A percentile compares a stretch with the other conserved stretches of the same genome.
phyloP scores from a whole-genome alignment of 1,139 yeast species.

The Yamadazyma siamensis region DNA sequence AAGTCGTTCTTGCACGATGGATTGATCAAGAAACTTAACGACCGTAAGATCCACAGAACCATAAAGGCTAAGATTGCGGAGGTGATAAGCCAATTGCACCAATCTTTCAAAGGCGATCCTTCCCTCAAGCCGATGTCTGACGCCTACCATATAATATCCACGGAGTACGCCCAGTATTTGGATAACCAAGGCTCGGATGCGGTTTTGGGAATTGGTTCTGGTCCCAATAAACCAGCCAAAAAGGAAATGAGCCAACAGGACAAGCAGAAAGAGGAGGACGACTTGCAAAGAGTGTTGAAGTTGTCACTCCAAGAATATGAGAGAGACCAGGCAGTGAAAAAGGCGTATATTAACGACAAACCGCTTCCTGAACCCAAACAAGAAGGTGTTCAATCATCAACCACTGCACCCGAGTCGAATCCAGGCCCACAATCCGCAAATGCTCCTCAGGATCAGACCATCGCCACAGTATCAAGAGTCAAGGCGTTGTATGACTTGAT shows the following conservation, averaged over 20 bases:
- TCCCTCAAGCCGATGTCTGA: slow-evolving; percentile 68
- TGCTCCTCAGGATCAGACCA: slow-evolving; percentile 16
- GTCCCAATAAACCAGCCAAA: slow-evolving; percentile 64
- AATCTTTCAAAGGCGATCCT: slow-evolving; percentile 64
- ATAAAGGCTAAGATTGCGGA: slow-evolving; percentile 68
- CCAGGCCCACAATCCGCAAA: slow-evolving; percentile 1
- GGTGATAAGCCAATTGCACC: slow-evolving; percentile 62
- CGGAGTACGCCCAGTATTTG: slow-evolving; percentile 41
- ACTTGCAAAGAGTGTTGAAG: slow-evolving; percentile 72
- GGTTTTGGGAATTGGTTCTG: slow-evolving; percentile 16
- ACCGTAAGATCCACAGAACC: slow-evolving; percentile 56
- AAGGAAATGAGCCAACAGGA: slow-evolving; percentile 47
- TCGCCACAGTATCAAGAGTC: slow-evolving; percentile 61
- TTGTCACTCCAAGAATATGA: slow-evolving; percentile 70
- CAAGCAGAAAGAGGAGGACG: slow-evolving; percentile 68
- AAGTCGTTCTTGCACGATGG: slow-evolving; percentile 55
- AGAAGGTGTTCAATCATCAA: slow-evolving; percentile 2
- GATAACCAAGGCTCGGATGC: not conserved
- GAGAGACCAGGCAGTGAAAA: slow-evolving; percentile 32
- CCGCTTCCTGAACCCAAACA: slow-evolving; percentile 30
- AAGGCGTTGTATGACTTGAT: slow-evolving; percentile 81
- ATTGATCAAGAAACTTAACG: slow-evolving; percentile 54
- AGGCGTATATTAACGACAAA: slow-evolving; percentile 24
- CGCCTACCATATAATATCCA: slow-evolving; percentile 46
- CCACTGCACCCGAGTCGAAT: slow-evolving; percentile 6